A percentile compares a stretch with the other conserved stretches of the same genome.
Conservation (phyloP, 495 filamentous ascomycete genomes). For the Penicillium pulvis region DNA sequence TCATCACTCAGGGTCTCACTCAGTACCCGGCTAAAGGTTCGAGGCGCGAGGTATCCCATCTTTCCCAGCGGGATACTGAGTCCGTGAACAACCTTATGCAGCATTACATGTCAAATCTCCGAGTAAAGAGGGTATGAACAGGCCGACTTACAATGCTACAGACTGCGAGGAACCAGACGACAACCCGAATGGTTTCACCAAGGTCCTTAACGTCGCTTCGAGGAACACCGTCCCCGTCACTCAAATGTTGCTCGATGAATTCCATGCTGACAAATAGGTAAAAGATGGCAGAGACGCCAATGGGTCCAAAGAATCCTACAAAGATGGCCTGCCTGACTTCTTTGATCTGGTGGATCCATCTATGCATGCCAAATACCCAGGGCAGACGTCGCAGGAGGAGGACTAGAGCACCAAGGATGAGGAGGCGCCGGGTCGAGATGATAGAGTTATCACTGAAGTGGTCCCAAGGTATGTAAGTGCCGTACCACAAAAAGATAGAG, state of each 20-base stretch:
- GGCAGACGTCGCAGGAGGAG: constrained; percentile 81
- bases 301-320: constrained; percentile 91
- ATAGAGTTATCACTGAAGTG: constrained; percentile 66
- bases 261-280: constrained; percentile 80
- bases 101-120: no score
- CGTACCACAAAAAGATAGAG: constrained; percentile 88
- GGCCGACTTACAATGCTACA: constrained; percentile 76
- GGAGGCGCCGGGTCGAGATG: constrained; percentile 74
- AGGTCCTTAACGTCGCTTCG: constrained; percentile 59
- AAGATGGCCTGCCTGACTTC: constrained; percentile 72
- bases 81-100: no score
- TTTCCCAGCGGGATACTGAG: no score
- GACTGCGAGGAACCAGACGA: constrained; percentile 85
- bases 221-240: no score
- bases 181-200: constrained; percentile 63
- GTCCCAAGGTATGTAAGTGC: constrained; percentile 82
- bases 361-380: constrained; percentile 70
- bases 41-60: no score
- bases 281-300: constrained; percentile 88
- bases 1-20: no score
- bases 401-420: constrained; percentile 76
- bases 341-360: constrained; percentile 78
- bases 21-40: no score
- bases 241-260: constrained; percentile 46
- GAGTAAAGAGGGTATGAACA: no score